Base-by-base conservation (phyloP, 2,329 filamentous ascomycete genomes). In the Ophioceras dolichostomum region DNA sequence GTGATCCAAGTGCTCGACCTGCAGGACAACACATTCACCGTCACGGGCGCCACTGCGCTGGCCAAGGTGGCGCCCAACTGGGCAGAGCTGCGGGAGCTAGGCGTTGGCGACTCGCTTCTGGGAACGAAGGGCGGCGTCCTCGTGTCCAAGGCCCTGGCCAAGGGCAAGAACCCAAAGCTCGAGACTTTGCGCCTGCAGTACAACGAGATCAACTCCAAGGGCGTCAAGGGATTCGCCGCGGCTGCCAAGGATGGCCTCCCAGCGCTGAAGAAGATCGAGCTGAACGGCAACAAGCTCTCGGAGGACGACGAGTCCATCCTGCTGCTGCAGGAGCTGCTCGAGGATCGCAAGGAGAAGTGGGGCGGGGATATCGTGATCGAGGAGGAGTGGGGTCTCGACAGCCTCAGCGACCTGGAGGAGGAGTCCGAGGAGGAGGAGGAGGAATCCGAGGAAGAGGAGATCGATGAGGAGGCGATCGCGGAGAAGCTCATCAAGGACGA, bases 21-120 rank as follows among this genome's bases (percentile, higher is more conserved):
- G 43, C 89, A 98, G 59, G 91, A 98, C 63, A 98, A 98, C 63
- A 96, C 91, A 0, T 96, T 96, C 57, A 96, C 89, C 9, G 59
- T 80, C 28, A 68, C 72, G 44, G 91, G 88, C 18, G 84, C 85
- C 21, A 79, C 69, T 49, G 85, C 86, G 10, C 69, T 98, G 37
- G 79, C 84, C 28, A 73, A 70, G 47, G 84, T 86, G 5, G 70
- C 89, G 17, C 68, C 73, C 1, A 70, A 70, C 40, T 98, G 89
- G 89, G 59, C 71, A 0, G 65, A 75, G 28, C 67, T 98, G 34
- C 70, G 75, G 46, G 91, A 96, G 59, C 71, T 98, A 12, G 88
- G 85, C 28, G 74, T 96, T 10, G 84, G 87, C 31, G 91, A 98
- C 58, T 94, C 85, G 39, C 68, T 94, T 34, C 69, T 98, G 34